These are phyloP conservation scores for Apiotrichum sp. DNA, from an alignment of 1,284 basidiomycete genomes.

Conservation along the genomic window DNA sequence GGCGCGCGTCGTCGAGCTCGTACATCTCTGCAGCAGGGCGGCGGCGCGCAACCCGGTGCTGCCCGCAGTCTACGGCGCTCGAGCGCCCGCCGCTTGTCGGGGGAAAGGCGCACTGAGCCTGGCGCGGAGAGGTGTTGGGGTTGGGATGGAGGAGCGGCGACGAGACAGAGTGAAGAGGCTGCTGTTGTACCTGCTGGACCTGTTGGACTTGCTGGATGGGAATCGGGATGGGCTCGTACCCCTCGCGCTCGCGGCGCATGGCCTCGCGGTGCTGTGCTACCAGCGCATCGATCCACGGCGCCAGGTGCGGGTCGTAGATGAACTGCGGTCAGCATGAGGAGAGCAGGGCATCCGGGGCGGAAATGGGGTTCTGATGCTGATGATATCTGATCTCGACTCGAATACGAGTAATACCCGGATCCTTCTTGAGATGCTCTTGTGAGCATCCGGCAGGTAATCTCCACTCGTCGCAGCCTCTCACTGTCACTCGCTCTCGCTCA, in stretches of 20 bases:
- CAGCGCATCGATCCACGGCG: slow-evolving; percentile 34
- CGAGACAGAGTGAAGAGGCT: too few species aligned
- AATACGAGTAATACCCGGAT: too few species aligned
- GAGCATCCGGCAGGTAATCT: too few species aligned
- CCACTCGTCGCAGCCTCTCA: too few species aligned
- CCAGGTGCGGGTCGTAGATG: slow-evolving; percentile 42
- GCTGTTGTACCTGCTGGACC: neutral
- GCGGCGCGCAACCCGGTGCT: slow-evolving; percentile 3
- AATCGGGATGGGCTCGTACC: slow-evolving; percentile 3
- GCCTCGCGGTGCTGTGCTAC: slow-evolving; percentile 17
- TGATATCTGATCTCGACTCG: too few species aligned
- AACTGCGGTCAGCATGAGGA: slow-evolving; percentile 20
- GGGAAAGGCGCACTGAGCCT: neutral
- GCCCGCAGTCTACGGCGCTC: neutral
- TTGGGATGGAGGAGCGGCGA: too few species aligned
- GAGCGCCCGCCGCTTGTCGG: slow-evolving; percentile 5
- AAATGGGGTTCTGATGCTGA: too few species aligned
- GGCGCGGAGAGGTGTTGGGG: too few species aligned
- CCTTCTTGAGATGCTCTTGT: too few species aligned
- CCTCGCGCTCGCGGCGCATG: neutral
- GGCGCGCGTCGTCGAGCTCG: slow-evolving; percentile 13
- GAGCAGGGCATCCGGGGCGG: too few species aligned
- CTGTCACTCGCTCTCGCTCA: too few species aligned
- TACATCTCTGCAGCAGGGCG: slow-evolving; percentile 11
- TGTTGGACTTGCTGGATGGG: neutral